Percentiles rank a stretch among this genome's conserved stretches.
phyloP scores from a whole-genome alignment of 2,329 filamentous ascomycete genomes.

The Xylaria sp. region DNA sequence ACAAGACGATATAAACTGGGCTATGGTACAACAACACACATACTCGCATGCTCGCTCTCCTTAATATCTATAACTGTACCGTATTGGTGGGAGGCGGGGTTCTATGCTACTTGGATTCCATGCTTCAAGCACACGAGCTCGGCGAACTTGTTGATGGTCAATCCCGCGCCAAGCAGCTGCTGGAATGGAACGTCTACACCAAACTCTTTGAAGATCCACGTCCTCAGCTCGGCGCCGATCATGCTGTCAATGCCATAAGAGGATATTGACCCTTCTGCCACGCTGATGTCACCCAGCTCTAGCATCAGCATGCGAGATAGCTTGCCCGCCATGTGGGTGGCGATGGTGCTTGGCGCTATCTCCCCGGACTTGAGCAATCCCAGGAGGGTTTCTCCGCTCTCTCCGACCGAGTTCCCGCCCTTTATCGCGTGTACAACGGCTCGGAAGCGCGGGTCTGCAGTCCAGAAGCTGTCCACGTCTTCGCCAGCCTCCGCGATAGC shows the following conservation, averaged over 20 bases:
- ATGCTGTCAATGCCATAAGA: constrained; percentile 43
- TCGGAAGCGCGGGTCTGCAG: too few relatives aligned
- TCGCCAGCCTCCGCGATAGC: neutral
- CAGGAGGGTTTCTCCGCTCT: too few relatives aligned
- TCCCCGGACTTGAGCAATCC: too few relatives aligned
- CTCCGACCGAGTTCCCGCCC: too few relatives aligned
- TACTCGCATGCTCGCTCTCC: too few relatives aligned
- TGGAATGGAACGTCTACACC: constrained; percentile 46
- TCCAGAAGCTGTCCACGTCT: too few relatives aligned
- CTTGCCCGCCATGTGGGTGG: constrained; percentile 26
- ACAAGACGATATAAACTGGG: too few relatives aligned
- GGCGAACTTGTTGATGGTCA: constrained; percentile 30
- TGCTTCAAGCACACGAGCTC: neutral
- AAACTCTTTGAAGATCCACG: constrained; percentile 44
- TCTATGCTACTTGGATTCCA: neutral
- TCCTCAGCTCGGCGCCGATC: constrained; percentile 45
- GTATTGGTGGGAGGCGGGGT: too few relatives aligned
- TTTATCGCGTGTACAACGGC: too few relatives aligned
- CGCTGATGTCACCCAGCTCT: neutral
- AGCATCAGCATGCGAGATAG: constrained; percentile 34
- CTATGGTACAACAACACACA: too few relatives aligned
- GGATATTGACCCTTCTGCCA: constrained; percentile 26
- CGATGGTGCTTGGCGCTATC: too few relatives aligned
- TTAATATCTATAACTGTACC: too few relatives aligned
- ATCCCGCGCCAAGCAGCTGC: constrained; percentile 36